phyloP scores from a whole-genome alignment of 148 eudicot genomes.

The Fagopyrum esculentum region DNA sequence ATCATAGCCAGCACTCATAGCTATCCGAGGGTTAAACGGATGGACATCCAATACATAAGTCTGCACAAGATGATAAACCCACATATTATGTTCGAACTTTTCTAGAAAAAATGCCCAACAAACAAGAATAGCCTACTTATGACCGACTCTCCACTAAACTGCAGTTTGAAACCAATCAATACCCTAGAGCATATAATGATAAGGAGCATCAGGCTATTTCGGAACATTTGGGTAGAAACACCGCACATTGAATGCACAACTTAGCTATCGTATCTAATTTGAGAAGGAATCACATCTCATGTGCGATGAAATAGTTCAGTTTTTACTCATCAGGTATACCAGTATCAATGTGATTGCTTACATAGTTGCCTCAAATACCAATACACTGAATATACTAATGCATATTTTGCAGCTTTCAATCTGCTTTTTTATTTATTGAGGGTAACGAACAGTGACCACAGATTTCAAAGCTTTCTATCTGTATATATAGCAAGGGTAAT shows the following conservation, averaged over 20 bases:
- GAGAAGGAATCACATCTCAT: neutral
- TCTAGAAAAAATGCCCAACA: neutral
- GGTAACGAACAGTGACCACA: too few species aligned
- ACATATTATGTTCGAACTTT: neutral
- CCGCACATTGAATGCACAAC: neutral
- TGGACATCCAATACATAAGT: slow-evolving; percentile 98
- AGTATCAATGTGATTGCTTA: neutral
- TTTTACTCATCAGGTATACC: neutral
- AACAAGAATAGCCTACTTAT: neutral
- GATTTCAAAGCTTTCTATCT: neutral
- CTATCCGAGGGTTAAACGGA: slow-evolving; percentile 96
- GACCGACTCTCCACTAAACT: neutral
- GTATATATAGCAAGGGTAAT: neutral
- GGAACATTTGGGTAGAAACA: neutral
- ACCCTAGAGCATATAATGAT: neutral
- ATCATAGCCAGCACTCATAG: slow-evolving; percentile 99
- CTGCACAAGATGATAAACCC: slow-evolving; percentile 34
- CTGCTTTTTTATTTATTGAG: neutral
- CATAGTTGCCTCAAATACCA: neutral
- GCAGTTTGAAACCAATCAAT: slow-evolving; percentile 1
- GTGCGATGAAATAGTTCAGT: neutral
- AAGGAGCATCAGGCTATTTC: neutral
- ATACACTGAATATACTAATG: neutral
- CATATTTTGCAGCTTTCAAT: neutral
- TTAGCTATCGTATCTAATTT: neutral